Evolutionary conservation across 495 filamentous ascomycete genomes (phyloP).

Genomic region (Umbilicaria muhlenbergii): DNA sequence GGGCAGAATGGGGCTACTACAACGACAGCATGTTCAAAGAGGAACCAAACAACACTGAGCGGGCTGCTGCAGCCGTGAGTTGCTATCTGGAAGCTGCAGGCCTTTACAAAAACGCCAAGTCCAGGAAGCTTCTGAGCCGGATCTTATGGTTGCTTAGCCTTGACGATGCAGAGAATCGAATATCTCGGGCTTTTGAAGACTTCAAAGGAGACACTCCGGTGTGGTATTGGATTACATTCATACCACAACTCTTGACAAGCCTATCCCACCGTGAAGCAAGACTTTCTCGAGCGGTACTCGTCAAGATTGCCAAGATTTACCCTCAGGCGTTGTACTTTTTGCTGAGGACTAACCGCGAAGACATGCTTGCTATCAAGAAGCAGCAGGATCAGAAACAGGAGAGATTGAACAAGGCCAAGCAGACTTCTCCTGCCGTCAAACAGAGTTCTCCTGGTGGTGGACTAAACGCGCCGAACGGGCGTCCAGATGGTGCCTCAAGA

Average conservation of each 20-base stretch:
- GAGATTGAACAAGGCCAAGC: constrained; percentile 30
- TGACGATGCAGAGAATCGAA: constrained; percentile 68
- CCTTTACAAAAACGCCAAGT: constrained; percentile 91
- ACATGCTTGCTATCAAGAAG: constrained; percentile 85
- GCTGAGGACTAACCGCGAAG: constrained; percentile 84
- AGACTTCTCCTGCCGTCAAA: constrained; percentile 32
- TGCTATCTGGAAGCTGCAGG: constrained; percentile 94
- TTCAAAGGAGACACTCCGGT: constrained; percentile 92
- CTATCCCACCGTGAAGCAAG: constrained; percentile 78
- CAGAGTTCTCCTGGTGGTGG: constrained; percentile 18
- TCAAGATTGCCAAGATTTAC: constrained; percentile 88
- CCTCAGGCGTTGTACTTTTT: constrained; percentile 93
- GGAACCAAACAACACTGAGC: constrained; percentile 58
- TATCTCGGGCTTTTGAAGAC: constrained; percentile 71
- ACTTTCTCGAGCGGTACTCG: constrained; percentile 65
- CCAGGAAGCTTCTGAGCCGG: constrained; percentile 84
- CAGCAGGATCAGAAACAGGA: constrained; percentile 66
- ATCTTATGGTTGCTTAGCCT: constrained; percentile 94
- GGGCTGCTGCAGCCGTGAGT: constrained; percentile 80
- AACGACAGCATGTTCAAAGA: constrained; percentile 91
- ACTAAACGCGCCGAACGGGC: constrained; percentile 21
- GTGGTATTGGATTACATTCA: constrained; percentile 99
- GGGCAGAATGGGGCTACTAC: constrained; percentile 98
- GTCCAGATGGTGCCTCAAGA: constrained; percentile 20
- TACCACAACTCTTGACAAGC: constrained; percentile 85